phyloP scores from a whole-genome alignment of 179 eudicot species.

The Pouteria campechiana region DNA sequence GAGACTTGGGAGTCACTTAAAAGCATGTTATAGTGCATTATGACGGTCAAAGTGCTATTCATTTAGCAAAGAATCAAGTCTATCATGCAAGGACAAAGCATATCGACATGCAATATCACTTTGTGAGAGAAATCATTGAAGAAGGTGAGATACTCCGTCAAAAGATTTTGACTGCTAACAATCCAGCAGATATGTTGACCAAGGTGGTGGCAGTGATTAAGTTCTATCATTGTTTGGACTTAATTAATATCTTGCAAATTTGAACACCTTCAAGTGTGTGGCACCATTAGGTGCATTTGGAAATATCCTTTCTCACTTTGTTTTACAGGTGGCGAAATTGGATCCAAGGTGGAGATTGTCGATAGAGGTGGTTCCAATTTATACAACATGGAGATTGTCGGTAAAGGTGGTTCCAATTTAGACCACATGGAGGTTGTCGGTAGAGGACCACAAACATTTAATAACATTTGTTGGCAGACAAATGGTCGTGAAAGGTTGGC shows the following conservation, averaged over 20 bases:
- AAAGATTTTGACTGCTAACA: constrained; percentile 1
- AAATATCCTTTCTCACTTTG: not conserved
- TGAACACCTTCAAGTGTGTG: not conserved
- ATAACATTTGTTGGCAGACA: not conserved
- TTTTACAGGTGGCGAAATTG: too few relatives aligned
- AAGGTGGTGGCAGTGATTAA: not conserved
- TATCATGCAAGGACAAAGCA: constrained; percentile 4
- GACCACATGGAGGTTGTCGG: too few relatives aligned
- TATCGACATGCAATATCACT: constrained; percentile 10
- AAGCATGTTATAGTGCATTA: too few relatives aligned
- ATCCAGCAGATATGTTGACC: constrained; percentile 8
- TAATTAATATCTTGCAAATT: too few relatives aligned
- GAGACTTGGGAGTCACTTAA: too few relatives aligned
- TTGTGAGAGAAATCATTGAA: constrained; percentile 1
- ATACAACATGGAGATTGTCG: not conserved
- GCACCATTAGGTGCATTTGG: not conserved
- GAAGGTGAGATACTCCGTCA: not conserved
- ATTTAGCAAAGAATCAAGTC: not conserved
- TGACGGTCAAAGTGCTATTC: too few relatives aligned
- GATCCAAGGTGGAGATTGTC: not conserved
- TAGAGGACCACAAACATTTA: not conserved
- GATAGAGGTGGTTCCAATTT: not conserved
- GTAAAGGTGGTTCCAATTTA: not conserved
- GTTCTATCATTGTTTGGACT: not conserved
- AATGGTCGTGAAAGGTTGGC: not conserved